Conservation (phyloP, 805 yeast species). For the Candida coquimbonensis region DNA sequence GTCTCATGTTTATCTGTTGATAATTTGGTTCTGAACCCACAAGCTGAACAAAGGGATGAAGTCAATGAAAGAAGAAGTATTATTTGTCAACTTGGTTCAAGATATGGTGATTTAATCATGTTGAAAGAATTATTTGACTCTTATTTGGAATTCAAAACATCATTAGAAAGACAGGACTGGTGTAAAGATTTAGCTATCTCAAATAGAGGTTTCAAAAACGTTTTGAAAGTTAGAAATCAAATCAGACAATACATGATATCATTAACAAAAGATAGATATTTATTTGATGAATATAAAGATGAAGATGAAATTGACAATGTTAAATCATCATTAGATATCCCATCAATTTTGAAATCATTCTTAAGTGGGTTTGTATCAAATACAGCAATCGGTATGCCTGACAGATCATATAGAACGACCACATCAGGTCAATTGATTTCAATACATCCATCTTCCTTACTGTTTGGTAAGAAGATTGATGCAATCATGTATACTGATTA, state of each 20-base stretch:
- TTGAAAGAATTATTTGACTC: conserved; percentile 69
- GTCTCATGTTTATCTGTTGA: conserved; percentile 92
- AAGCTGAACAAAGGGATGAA: conserved; percentile 76
- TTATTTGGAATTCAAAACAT: conserved; percentile 37
- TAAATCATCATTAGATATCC: conserved; percentile 38
- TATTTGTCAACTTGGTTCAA: conserved; percentile 61
- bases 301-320: conserved; percentile 2
- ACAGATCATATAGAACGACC: conserved; percentile 83
- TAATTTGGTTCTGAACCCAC: conserved; percentile 73
- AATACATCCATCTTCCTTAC: conserved; percentile 83
- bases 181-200: conserved; percentile 74
- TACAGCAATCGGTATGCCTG: conserved; percentile 93
- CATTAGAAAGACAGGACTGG: conserved; percentile 67
- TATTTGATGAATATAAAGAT: conserved; percentile 15
- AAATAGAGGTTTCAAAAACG: conserved; percentile 74
- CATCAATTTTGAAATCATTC: conserved; percentile 67
- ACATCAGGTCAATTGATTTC: conserved; percentile 78
- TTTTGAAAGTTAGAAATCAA: conserved; percentile 67
- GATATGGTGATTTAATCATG: conserved; percentile 78
- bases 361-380: conserved; percentile 78
- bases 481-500: conserved; percentile 93
- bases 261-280: conserved; percentile 32
- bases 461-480: conserved; percentile 76
- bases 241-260: conserved; percentile 58
- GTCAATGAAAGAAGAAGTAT: conserved; percentile 69